These are phyloP conservation scores for Petunia secreta DNA, from an alignment of 257 asterid genomes.

Conservation along the genomic window DNA sequence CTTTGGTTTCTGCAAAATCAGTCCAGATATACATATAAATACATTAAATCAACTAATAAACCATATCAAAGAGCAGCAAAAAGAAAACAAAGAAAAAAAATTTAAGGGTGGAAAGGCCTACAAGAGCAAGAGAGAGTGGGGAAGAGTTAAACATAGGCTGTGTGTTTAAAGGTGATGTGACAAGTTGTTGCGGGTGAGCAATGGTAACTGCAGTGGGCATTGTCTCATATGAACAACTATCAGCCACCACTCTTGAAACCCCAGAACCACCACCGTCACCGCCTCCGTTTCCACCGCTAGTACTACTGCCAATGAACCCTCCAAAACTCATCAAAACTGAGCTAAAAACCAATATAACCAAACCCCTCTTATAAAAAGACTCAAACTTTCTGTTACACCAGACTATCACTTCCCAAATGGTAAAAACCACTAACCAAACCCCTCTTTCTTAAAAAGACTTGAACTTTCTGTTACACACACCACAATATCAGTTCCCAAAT, in stretches of 20 bases:
- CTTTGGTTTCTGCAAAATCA: slow-evolving; percentile 58
- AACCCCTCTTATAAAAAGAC: not conserved
- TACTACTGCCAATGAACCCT: slow-evolving; percentile 42
- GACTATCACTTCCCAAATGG: too few species aligned
- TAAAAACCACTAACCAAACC: too few species aligned
- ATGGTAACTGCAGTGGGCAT: slow-evolving; percentile 41
- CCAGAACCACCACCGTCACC: slow-evolving; percentile 40
- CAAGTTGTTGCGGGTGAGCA: slow-evolving; percentile 48
- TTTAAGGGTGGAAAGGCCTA: slow-evolving; percentile 35
- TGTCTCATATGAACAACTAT: slow-evolving; percentile 46
- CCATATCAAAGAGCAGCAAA: slow-evolving; percentile 12
- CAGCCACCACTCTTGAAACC: slow-evolving; percentile 54
- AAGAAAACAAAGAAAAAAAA: not conserved
- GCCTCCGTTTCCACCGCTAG: slow-evolving; percentile 22
- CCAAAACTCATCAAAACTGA: slow-evolving; percentile 57
- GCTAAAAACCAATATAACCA: not conserved
- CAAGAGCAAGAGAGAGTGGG: slow-evolving; percentile 59
- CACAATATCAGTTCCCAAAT: not conserved
- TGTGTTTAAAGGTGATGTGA: slow-evolving; percentile 42
- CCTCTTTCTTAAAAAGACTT: not conserved
- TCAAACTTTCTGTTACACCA: too few species aligned
- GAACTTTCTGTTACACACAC: not conserved
- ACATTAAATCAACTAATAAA: not conserved
- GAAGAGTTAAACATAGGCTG: slow-evolving; percentile 49
- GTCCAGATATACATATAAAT: not conserved